Evolutionary conservation across 257 asterid species (phyloP), one percentile per base, ranked within the genome.

Genomic region (Solanum chilense): DNA sequence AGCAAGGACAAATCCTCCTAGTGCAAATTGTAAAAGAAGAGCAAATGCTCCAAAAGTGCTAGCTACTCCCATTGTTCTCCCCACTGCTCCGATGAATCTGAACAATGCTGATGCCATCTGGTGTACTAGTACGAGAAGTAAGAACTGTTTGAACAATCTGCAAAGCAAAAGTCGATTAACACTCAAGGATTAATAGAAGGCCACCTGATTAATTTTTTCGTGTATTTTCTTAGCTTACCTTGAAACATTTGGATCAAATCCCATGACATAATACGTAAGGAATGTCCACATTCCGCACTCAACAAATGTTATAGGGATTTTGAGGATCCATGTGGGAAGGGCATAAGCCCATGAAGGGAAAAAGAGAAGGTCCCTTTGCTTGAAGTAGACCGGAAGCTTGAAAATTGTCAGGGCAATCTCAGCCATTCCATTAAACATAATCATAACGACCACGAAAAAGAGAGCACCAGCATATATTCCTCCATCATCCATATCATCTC

Each of bases 31-130:
- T 87, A 93, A 12, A 69, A 93, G 92, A 84, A 94, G 52, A 2
- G 94, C 90, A 89, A 92, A 94, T 86, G 94, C 80, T 56, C 98
- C 98, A 52, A 91, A 94, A 10, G 98, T 93, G 91, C 93, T 93
- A 3, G 98, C 96, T 9, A 94, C 86, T 66, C 92, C 88, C 98
- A 94, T 94, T 83, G 90, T 93, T 87, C 98, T 90, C 2, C 96
- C 96, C 1, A 90, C 93, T 47, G 95, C 93, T n/a, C 95, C 96
- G 62, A 94, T 92, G 71, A 91, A 92, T 77, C 96, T 83, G 87
- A 94, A 94, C 93, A 94, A 78, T 25, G 91, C 93, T 21, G 90
- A 75, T 42, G 95, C 94, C 37, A 90, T 71, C 62, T 94, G 98
- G 78, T 87, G 85, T 33, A 92, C 84, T n/a, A 83, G 9, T 56